Base-by-base conservation (phyloP, 2,329 filamentous ascomycete species). In the Aspergillus fructus region DNA sequence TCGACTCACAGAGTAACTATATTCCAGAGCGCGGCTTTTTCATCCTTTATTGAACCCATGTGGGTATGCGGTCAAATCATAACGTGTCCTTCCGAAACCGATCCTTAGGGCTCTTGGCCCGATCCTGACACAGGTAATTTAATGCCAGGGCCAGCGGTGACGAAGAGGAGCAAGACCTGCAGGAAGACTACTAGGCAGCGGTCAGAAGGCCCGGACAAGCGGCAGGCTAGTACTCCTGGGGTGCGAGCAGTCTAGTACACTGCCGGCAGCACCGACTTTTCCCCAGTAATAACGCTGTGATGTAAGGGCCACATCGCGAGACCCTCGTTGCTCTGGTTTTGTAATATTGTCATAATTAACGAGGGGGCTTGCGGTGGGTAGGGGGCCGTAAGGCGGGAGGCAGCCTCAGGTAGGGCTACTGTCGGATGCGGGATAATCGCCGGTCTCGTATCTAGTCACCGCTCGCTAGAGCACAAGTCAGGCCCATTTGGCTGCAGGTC, bases 201-300 rank as follows among this genome's bases (percentile, higher is more conserved):
- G 57, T 53, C 57, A 56, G 47, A 53, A 59, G 57, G 57, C 21
- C 56, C 57, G 48, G 53, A 19, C 49, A 56, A 59, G 53, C 48
- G 57, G 57, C 42, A 40, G 8, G 13, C 42, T 24, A 46, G 33
- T 27, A 23, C 39, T 30, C 8, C 15, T 24, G 21, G 21, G 21
- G 42, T 53, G 33, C 48, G 56, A 9, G 27, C 27, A 30, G 27
- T 30, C 34, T 15, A 53, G 50, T 37, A 55, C 46, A 59, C 34
- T 59, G 56, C 56, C 56, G 56, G 48, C 49, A 52, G 55, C 49
- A 41, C 43, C 37, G 42, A 37, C 24, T 1, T 15, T 13, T n/a
- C 19, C 50, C 30, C 33, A 46, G 30, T 7, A n/a, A 50, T 47
- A 40, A 13, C 12, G 34, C 23, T 47, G 40, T 33, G 48, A 45